A percentile compares a stretch with the other conserved stretches of the same genome.
Conservation (phyloP, 2,329 filamentous ascomycete genomes). For the Aspergillus sclerotialis region DNA sequence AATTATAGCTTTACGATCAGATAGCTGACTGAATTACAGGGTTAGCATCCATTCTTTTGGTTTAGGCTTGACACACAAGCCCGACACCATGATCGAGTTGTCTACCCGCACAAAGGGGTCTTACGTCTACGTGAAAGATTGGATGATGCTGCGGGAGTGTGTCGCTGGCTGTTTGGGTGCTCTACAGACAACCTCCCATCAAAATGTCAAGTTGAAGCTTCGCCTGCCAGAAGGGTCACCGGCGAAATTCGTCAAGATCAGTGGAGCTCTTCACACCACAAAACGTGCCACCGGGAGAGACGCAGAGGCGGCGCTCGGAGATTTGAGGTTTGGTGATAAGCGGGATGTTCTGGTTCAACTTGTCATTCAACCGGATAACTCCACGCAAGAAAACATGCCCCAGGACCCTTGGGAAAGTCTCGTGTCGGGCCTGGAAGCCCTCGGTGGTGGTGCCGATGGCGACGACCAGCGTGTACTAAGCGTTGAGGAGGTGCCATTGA, state of each 20-base stretch:
- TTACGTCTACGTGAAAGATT: conserved; percentile 98
- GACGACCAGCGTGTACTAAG: conserved; percentile 78
- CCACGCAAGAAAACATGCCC: conserved; percentile 73
- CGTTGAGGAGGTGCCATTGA: conserved; percentile 88
- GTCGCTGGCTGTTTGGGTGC: conserved; percentile 87
- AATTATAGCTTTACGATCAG: conserved; percentile 1
- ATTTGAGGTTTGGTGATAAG: conserved; percentile 93
- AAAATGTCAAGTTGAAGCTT: conserved; percentile 94
- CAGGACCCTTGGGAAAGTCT: conserved; percentile 97
- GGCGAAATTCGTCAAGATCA: conserved; percentile 98
- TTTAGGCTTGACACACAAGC: conserved; percentile 92
- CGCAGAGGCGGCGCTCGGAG: conserved; percentile 84
- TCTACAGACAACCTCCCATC: conserved; percentile 91
- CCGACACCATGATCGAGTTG: conserved; percentile 96
- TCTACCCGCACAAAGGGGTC: conserved; percentile 93
- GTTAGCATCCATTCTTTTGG: conserved; percentile 96
- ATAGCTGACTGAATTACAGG: conserved; percentile 38
- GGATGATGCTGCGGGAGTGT: conserved; percentile 99
- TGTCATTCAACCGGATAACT: conserved; percentile 80
- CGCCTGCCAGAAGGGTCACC: conserved; percentile 92
- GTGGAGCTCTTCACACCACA: conserved; percentile 88
- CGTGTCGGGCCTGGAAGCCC: conserved; percentile 86
- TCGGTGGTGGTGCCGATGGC: conserved; percentile 78
- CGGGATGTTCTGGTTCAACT: conserved; percentile 89
- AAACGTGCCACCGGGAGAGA: conserved; percentile 93